Evolutionary conservation across 306 rosid genomes (phyloP), one percentile per base, ranked within the genome.

Genomic region (Medicago lupulina): DNA sequence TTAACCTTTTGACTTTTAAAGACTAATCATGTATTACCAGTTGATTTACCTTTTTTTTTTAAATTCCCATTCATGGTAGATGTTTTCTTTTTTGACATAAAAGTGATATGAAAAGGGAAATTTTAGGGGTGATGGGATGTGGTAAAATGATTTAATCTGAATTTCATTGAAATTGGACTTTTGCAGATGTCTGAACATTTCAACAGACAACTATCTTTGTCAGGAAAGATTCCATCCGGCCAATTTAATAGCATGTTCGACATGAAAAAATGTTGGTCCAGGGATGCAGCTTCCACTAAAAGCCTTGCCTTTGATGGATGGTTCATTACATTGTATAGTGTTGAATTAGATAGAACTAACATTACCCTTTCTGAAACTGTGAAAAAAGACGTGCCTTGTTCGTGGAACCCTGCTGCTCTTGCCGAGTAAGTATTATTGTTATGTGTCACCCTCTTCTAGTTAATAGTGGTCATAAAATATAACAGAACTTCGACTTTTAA

Each of bases 201-300:
- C 84, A 94, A 94, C 74, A 83, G 85, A 74, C 88, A 87, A 15
- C 49, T 87, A 49, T 84, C 88, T 19, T 72, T 94, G 65, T 79
- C 87, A 1, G 97, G 96, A 8, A 94, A 94, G 76, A 94, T 94
- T 71, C 98, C 98, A 10, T 84, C 92, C 1, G 98, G 97, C 53
- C 25, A 74, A 73, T 94, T 92, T 81, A 94, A 94, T 76, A 17
- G 73, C 7, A 87, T 88, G 92, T 90, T 94, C 70, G 85, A 82
- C 74, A 88, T 88, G 88, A 86, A 78, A 67, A 86, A 87, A 43
- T 34, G 85, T 81, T 94, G 97, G 97, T 82, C 87, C 57, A 88
- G 82, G 79, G 98, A 92, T 80, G 97, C 90, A 71, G 82, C 93
- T 54, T 67, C 87, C 1, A 71, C 93, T 8, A 92, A 84, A 58